A percentile compares a stretch with the other conserved stretches of the same genome.
Evolutionary conservation across 2,329 filamentous ascomycete species (phyloP).

Genomic region (Gnomoniopsis smithogilvyi): DNA sequence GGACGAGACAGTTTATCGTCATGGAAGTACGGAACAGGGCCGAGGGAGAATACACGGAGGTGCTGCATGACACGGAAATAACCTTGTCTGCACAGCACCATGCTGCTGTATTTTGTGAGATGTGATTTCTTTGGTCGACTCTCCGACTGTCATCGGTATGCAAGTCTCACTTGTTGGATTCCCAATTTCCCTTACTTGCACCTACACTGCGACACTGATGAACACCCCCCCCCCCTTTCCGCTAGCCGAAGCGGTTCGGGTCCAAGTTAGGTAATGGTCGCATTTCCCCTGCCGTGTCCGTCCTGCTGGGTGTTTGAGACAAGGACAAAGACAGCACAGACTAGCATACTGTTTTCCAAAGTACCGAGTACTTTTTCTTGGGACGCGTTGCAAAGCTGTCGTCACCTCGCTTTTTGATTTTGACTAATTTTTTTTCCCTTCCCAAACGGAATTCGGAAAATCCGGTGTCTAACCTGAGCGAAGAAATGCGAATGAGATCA

Average conservation of each 20-base stretch:
- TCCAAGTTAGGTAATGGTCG: too few species aligned
- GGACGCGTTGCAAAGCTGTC: too few species aligned
- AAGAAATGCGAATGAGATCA: too few species aligned
- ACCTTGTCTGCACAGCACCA: not conserved
- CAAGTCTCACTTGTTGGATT: not conserved
- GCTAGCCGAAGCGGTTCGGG: too few species aligned
- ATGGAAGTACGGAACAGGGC: not conserved
- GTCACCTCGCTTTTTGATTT: too few species aligned
- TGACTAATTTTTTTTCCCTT: too few species aligned
- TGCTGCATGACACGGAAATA: not conserved
- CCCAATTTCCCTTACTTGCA: not conserved
- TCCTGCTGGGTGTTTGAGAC: not conserved
- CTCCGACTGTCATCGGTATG: not conserved
- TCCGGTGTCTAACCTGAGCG: too few species aligned
- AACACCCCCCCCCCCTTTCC: conserved; percentile 18
- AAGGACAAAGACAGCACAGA: not conserved
- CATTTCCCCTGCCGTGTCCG: not conserved
- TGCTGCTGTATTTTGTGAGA: not conserved
- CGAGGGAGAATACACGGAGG: not conserved
- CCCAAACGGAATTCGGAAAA: too few species aligned
- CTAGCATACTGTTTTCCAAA: not conserved
- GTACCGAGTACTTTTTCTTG: not conserved
- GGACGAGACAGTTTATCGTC: not conserved
- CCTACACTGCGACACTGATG: conserved; percentile 15
- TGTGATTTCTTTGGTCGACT: not conserved